Conservation (phyloP, 768 basidiomycete genomes). For the Russula earlei region DNA sequence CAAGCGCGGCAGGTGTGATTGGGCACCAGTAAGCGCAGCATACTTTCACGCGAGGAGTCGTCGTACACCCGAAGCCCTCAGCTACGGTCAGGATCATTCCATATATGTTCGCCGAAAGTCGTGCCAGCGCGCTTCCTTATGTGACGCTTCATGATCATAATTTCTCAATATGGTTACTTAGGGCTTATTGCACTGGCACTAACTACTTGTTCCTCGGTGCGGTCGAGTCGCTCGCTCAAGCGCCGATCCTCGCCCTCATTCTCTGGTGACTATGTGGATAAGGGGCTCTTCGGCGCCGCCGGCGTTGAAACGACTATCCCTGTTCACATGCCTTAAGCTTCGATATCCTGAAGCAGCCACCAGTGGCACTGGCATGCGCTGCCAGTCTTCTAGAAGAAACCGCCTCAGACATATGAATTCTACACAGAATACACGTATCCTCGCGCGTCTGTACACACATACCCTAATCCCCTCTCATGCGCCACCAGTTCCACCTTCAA, state of each 20-base stretch:
- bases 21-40: too few relatives aligned
- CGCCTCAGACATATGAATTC: constrained; percentile 86
- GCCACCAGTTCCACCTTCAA: constrained; percentile 25
- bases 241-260: neutral
- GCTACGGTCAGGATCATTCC: too few relatives aligned
- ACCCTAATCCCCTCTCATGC: constrained; percentile 66
- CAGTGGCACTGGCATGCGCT: too few relatives aligned
- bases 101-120: too few relatives aligned
- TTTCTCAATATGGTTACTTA: constrained; percentile 89
- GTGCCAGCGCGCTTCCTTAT: too few relatives aligned
- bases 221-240: constrained; percentile 23
- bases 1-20: too few relatives aligned
- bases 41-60: too few relatives aligned
- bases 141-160: too few relatives aligned
- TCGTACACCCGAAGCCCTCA: too few relatives aligned
- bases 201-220: constrained; percentile 97
- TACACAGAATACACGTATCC: constrained; percentile 98
- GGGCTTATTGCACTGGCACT: constrained; percentile 88
- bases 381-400: constrained; percentile 1
- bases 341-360: constrained; percentile 98
- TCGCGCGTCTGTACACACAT: constrained; percentile 98
- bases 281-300: constrained; percentile 93
- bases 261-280: constrained; percentile 95
- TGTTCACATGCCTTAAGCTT: constrained; percentile 92
- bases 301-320: constrained; percentile 98